Base-by-base conservation (phyloP, 768 basidiomycete genomes). In the Naganishia antarctica region DNA sequence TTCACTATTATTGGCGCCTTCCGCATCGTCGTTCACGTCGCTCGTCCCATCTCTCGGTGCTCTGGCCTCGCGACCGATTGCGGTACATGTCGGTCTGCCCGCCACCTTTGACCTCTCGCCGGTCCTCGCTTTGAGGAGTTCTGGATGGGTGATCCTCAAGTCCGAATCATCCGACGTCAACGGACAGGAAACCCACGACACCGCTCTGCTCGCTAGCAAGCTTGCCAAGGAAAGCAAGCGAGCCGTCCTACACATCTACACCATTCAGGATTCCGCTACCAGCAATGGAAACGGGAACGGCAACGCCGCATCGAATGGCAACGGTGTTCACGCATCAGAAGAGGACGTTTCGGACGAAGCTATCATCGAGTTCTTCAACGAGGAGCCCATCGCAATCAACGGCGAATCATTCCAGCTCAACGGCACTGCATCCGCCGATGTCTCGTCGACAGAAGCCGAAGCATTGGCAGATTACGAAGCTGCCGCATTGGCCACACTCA, bases 151-250 rank as follows among this genome's bases (percentile, higher is more conserved):
- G 78, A 86, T 91, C 73, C 70, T 98, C 53, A 81, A 93, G 71
- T 93, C 91, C 6, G 82, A 84, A 37, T 84, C 83, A 0, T 75
- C 84, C 3, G 59, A 21, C n/a, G 23, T 26, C 15, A 21, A 31
- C 31, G 53, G n/a, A 32, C 88, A 91, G 74, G 83, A 91, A 72
- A 90, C 91, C 3, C 88, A 94, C 70, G 90, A 93, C 73, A 87
- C 97, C 76, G 88, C 91, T 25, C 79, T 97, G 37, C 83, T 98
- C 18, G 90, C 91, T 15, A 86, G 89, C 57, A 84, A 86, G 45
- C 79, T 97, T 53, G 90, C 94, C 0, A 82, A 82, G 40, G 76
- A 82, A 61, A n/a, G 57, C 60, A 43, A 60, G 58, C 37, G 40
- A 37, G 64, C 64, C 16, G 60, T 66, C 49, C 46, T 66, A 45